phyloP scores from a whole-genome alignment of 345 rosid genomes.

The Erucastrum elatum region DNA sequence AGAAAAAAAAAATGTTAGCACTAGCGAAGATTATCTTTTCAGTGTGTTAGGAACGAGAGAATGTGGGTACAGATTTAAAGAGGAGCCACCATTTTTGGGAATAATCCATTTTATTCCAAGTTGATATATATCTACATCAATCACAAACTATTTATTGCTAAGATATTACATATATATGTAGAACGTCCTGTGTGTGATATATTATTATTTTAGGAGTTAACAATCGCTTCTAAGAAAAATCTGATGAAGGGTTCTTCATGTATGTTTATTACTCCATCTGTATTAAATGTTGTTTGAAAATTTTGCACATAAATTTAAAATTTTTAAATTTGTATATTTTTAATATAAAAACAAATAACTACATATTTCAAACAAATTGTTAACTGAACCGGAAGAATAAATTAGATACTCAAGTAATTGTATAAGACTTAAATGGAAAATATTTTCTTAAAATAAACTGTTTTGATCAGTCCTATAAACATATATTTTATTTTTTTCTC shows the following conservation, averaged over 20 bases:
- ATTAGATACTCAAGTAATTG: background rate
- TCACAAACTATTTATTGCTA: background rate
- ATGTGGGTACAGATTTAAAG: background rate
- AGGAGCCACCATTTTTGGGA: background rate
- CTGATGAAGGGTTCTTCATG: too few species aligned
- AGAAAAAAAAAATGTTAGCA: too few species aligned
- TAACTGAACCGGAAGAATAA: background rate
- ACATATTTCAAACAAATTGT: background rate
- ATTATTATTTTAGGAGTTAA: too few species aligned
- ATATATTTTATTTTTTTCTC: background rate
- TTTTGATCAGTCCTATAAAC: background rate
- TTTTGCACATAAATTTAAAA: too few species aligned
- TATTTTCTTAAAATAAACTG: background rate
- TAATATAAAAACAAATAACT: too few species aligned
- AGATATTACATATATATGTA: too few species aligned
- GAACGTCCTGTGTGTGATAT: too few species aligned
- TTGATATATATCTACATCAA: background rate
- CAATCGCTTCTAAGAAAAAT: too few species aligned
- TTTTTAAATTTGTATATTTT: too few species aligned
- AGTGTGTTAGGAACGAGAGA: background rate
- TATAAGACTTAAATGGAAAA: background rate
- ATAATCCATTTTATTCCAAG: background rate
- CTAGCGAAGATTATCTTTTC: background rate
- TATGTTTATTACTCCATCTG: too few species aligned
- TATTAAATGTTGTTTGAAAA: too few species aligned